Percentiles rank a stretch among this genome's conserved stretches.
These are phyloP conservation scores for Sugiyamaella smithiae DNA, from an alignment of 805 yeast genomes.

Conservation along the genomic window DNA sequence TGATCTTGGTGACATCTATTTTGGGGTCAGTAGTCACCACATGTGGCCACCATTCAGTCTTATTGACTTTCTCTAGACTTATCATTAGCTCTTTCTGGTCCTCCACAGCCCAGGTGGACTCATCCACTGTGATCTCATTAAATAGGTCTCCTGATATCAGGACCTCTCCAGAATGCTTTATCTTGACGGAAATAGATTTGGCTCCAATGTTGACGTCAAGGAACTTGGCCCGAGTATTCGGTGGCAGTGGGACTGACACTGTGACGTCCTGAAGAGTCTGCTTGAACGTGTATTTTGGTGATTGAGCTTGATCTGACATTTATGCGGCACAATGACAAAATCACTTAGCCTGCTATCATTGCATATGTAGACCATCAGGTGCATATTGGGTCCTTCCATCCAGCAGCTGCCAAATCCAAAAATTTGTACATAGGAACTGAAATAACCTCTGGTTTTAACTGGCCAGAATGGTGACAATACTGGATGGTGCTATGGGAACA, in stretches of 20 bases:
- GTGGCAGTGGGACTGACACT: conserved; percentile 32
- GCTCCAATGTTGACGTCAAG: conserved; percentile 31
- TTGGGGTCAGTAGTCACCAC: conserved; percentile 37
- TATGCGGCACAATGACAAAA: too few relatives aligned
- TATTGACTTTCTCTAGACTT: conserved; percentile 37
- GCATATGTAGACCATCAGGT: too few relatives aligned
- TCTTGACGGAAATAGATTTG: conserved; percentile 25
- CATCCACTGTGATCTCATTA: conserved; percentile 34
- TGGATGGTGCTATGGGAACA: conserved; percentile 68
- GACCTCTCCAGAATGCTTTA: conserved; percentile 23
- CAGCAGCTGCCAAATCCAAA: too few relatives aligned
- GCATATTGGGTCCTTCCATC: too few relatives aligned
- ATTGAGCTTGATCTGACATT: not conserved
- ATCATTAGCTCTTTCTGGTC: conserved; percentile 38
- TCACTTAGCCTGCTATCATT: too few relatives aligned
- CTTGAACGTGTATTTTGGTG: conserved; percentile 37
- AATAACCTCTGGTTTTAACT: too few relatives aligned
- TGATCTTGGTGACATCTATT: conserved; percentile 40
- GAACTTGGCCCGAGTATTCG: conserved; percentile 37
- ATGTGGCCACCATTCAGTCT: conserved; percentile 48
- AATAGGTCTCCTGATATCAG: conserved; percentile 37
- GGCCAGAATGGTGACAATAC: conserved; percentile 26
- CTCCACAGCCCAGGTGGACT: conserved; percentile 42
- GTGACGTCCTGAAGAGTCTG: conserved; percentile 46
- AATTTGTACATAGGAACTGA: not conserved